Base-by-base conservation (phyloP, 2,329 filamentous ascomycete species). In the Colletotrichum coccodes region DNA sequence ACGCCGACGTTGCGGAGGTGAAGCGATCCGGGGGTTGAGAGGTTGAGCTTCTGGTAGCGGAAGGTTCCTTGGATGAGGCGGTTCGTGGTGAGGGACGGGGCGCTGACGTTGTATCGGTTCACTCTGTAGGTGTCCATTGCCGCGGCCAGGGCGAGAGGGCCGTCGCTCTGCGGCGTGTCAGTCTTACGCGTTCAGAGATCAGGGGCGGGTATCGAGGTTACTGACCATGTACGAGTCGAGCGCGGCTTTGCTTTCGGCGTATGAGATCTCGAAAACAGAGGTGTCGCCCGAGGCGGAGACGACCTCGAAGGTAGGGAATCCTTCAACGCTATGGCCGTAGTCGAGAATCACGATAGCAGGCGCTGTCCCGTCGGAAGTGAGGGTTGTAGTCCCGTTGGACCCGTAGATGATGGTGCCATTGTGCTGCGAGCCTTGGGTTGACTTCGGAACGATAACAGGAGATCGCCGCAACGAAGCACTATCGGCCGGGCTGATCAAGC, bases 61-160 rank as follows among this genome's bases (percentile, higher is more conserved):
- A 80, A n/a, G 70, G 68, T 6, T 76, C 78, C 5, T 74, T 81
- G 79, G 12, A 80, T 74, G 6, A 80, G 75, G 9, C 75, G 74
- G 67, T 79, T 80, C 0, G 71, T 74, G 28, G 76, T 70, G n/a
- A 60, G 47, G 0, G 62, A 71, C 4, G 70, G 49, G 4, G 60
- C 62, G 8, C 73, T 76, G 57, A 81, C 73, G 60, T 79, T 79
- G 71, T 80, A 80, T 6, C 69, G 72, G 40, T 78, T 80, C 3
- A 80, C 70, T 9, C 78, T 72, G 66, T 79, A 80, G 1, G 76
- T 78, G 52, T 81, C 78, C 77, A 80, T 79, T 4, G 79, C 76
- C 12, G 78, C 78, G 11, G 79, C 75, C 1, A 81, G 70, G 12
- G 74, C 70, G 11, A 80, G 60, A 9, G 79, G 79, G 0, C 78